Base-by-base conservation (phyloP, 495 filamentous ascomycete species). In the Parathielavia hyrcaniae region DNA sequence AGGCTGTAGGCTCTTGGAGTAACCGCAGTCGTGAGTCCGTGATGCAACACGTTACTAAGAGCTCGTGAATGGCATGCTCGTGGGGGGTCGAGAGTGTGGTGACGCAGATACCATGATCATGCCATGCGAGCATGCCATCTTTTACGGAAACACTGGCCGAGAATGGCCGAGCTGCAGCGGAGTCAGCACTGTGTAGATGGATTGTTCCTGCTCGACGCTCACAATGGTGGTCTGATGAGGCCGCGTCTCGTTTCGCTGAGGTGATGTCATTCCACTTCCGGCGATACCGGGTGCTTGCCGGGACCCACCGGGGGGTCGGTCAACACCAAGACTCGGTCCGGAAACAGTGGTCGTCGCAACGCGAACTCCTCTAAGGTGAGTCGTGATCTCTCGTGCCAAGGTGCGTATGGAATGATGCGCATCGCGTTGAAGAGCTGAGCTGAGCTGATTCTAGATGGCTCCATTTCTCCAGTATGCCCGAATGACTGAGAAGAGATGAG, bases 181-280 rank as follows among this genome's bases (percentile, higher is more conserved):
- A 30, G 17, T 32, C 17, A 22, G 34, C 50, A 53, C 41, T 30
- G 36, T 8, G 36, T 8, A 14, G 36, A 35, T 41, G 5, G 14
- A 7, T 35, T 36, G n/a, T 4, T 3, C 3, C 20, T 36, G 17
- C 1, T 34, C 4, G 35, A 11, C 9, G 20, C 38, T 1, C 30
- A 23, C 4, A 54, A 23, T 12, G 26, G 52, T 45, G 52, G 40
- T 48, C 26, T 34, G 20, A 49, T n/a, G n/a, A 6, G 26, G 3
- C 6, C 40, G 54, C 19, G 34, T 6, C 26, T 57, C 45, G 46
- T 50, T 49, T 41, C 54, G 62, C 43, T n/a, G 11, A n/a, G 43
- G 58, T 64, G 62, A 64, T 64, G 62, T 64, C 44, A 7, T 16
- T 13, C 32, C 16, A 6, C 23, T 14, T n/a, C 23, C 23, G 36